These are phyloP conservation scores for Elongisporangium undulatum DNA, from an alignment of 352 stramenopile species.

Conservation along the genomic window DNA sequence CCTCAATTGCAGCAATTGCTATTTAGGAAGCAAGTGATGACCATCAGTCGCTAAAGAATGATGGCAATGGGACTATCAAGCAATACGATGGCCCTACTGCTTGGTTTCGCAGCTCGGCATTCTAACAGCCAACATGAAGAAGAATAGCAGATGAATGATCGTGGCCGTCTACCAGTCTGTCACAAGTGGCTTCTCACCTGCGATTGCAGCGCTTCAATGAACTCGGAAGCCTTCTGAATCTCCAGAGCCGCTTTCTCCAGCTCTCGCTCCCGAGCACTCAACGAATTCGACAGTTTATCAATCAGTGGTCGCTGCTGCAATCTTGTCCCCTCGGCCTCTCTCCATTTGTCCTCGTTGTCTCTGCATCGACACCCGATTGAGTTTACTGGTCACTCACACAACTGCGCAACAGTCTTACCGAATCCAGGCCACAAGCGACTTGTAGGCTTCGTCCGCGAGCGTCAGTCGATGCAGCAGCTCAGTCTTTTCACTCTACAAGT, in stretches of 20 bases:
- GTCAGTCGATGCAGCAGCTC: constrained; percentile 26
- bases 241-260: background rate
- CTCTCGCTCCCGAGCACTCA: background rate
- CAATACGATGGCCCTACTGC: constrained; percentile 7
- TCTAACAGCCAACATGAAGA: constrained; percentile 11
- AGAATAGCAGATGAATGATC: background rate
- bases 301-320: constrained; percentile 36
- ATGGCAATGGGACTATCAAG: background rate
- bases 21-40: background rate
- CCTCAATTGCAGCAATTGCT: background rate
- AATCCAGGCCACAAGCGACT: constrained; percentile 23
- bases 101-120: constrained; percentile 17
- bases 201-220: constrained; percentile 16
- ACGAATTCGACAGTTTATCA: constrained; percentile 16
- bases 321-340: constrained; percentile 20
- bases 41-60: background rate
- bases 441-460: constrained; percentile 27
- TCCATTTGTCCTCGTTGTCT: constrained; percentile 38
- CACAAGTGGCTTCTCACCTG: constrained; percentile 10
- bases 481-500: constrained; percentile 9
- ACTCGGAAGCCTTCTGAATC: background rate
- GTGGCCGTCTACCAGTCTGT: too few relatives aligned
- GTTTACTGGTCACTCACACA: background rate
- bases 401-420: constrained; percentile 8
- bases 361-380: constrained; percentile 6